phyloP scores from a whole-genome alignment of 768 basidiomycete species.

The Boletellus emodensis region DNA sequence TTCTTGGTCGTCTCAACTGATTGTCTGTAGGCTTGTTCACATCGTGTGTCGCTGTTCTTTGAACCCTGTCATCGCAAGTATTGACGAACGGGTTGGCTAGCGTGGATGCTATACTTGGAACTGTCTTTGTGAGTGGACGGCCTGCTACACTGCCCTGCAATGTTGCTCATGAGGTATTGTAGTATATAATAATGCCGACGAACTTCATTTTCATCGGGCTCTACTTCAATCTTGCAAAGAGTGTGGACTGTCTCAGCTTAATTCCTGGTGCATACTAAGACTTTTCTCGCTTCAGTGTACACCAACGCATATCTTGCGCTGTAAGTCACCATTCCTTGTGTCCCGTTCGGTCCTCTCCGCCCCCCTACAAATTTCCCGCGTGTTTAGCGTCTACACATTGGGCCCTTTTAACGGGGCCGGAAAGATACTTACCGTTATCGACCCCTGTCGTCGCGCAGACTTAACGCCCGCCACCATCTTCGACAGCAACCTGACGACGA shows the following conservation, averaged over 20 bases:
- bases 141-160: too few relatives aligned
- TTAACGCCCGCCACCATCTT: slow-evolving; percentile 43
- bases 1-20: slow-evolving; percentile 13
- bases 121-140: slow-evolving; percentile 32
- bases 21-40: slow-evolving; percentile 36
- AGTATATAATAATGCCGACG: slow-evolving; percentile 48
- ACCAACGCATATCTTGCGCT: slow-evolving; percentile 54
- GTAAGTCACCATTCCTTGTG: slow-evolving; percentile 4
- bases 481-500: slow-evolving; percentile 29
- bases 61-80: background rate
- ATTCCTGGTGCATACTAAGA: background rate
- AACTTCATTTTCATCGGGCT: slow-evolving; percentile 55
- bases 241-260: background rate
- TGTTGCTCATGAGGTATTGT: background rate
- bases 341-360: too few relatives aligned
- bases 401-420: too few relatives aligned
- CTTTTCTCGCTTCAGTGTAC: slow-evolving; percentile 38
- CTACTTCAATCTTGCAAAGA: slow-evolving; percentile 48
- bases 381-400: too few relatives aligned
- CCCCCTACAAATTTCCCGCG: too few relatives aligned
- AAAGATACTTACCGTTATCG: too few relatives aligned
- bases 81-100: slow-evolving; percentile 27
- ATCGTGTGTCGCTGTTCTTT: slow-evolving; percentile 27
- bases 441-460: slow-evolving; percentile 20
- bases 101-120: slow-evolving; percentile 43